A percentile compares a stretch with the other conserved stretches of the same genome.
Evolutionary conservation across 495 filamentous ascomycete genomes (phyloP).

Genomic region (Viridothelium virens): DNA sequence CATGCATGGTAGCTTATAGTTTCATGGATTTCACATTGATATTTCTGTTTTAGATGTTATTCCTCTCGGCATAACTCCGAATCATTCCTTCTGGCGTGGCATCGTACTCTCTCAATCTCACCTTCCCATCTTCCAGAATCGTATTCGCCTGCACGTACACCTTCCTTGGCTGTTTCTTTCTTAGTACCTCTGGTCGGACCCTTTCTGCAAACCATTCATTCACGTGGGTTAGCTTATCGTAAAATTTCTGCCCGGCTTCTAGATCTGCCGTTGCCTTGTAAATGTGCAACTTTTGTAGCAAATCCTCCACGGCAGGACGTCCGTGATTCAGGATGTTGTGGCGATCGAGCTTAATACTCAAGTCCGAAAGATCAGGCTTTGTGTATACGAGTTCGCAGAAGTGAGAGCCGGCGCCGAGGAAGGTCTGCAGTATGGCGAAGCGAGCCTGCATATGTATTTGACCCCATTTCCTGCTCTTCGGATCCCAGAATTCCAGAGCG

Average conservation of each 20-base stretch:
- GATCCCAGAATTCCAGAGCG: conserved; percentile 84
- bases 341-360: conserved; percentile 72
- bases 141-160: conserved; percentile 96
- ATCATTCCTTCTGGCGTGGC: conserved; percentile 78
- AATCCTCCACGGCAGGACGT: conserved; percentile 71
- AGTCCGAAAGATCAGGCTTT: conserved; percentile 63
- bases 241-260: conserved; percentile 64
- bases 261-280: conserved; percentile 89
- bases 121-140: conserved; percentile 56
- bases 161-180: conserved; percentile 85
- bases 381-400: conserved; percentile 74
- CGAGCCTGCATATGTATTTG: conserved; percentile 93
- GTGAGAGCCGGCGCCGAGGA: conserved; percentile 72
- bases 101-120: conserved; percentile 83
- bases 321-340: conserved; percentile 62
- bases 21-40: background rate
- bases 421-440: conserved; percentile 79
- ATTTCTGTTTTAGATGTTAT: conserved; percentile 34
- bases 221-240: conserved; percentile 73
- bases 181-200: conserved; percentile 69
- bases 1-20: no score
- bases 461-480: conserved; percentile 82
- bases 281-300: conserved; percentile 83
- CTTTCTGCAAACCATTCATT: conserved; percentile 70
- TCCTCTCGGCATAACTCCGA: conserved; percentile 79